Evolutionary conservation across 106 monocot genomes (phyloP).

Genomic region (Alisma plantagoaquatica): DNA sequence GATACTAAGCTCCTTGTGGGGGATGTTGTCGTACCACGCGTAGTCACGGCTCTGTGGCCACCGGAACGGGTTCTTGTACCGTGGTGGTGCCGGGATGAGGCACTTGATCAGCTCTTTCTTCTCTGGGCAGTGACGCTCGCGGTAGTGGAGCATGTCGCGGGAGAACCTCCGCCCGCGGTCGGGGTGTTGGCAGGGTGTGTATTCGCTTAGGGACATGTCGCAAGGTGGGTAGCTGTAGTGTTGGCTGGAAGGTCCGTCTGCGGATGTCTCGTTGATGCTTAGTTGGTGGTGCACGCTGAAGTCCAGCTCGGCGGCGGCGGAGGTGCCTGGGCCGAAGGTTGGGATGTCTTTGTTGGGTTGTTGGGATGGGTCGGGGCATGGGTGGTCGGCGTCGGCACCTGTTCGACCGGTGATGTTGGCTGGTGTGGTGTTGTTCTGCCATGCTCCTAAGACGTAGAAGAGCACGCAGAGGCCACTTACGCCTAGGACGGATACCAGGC

Average conservation of each 20-base stretch:
- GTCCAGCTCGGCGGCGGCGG: conserved; percentile 17
- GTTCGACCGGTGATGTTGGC: not conserved
- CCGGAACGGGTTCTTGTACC: conserved; percentile 58
- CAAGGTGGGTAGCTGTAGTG: conserved; percentile 24
- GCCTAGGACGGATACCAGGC: conserved; percentile 23
- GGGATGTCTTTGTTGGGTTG: not conserved
- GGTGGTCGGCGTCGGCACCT: not conserved
- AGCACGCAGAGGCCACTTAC: conserved; percentile 43
- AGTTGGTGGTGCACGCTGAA: conserved; percentile 48
- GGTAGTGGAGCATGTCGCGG: conserved; percentile 40
- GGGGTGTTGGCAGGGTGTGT: conserved; percentile 66
- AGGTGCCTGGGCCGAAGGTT: not conserved
- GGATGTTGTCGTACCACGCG: conserved; percentile 47
- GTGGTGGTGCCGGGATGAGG: conserved; percentile 48
- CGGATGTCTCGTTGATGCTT: conserved; percentile 14
- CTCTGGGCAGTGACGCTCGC: conserved; percentile 54
- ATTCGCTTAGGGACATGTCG: conserved; percentile 37
- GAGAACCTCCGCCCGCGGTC: conserved; percentile 33
- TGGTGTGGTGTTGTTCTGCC: conserved; percentile 34
- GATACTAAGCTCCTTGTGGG: conserved; percentile 49
- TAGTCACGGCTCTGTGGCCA: conserved; percentile 37
- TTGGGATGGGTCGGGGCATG: conserved; percentile 6
- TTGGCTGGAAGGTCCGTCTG: not conserved
- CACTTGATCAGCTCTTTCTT: conserved; percentile 36
- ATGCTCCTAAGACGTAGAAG: conserved; percentile 71